phyloP scores from a whole-genome alignment of 129 eudicot genomes.

The Centella asiatica region DNA sequence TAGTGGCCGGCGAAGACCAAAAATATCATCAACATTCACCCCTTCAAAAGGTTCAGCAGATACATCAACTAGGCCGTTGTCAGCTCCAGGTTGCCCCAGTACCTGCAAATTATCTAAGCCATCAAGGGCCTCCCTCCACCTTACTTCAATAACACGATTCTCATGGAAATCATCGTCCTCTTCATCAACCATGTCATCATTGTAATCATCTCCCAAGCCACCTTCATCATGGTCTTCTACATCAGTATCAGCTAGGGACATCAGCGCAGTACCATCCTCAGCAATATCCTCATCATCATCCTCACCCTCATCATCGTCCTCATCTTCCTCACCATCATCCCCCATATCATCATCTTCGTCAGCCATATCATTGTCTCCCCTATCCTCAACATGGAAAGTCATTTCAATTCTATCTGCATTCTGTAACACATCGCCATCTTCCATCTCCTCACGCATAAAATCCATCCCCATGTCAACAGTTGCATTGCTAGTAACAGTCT shows the following conservation, averaged over 20 bases:
- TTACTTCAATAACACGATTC: slow-evolving; percentile 87
- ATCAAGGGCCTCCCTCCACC: slow-evolving; percentile 98
- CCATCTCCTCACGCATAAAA: slow-evolving; percentile 68
- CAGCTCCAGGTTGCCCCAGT: slow-evolving; percentile 76
- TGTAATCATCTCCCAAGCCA: slow-evolving; percentile 85
- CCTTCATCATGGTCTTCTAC: slow-evolving; percentile 90
- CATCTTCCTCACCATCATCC: slow-evolving; percentile 81
- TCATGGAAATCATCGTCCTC: slow-evolving; percentile 96
- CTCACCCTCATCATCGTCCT: slow-evolving; percentile 79
- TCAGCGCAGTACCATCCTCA: slow-evolving; percentile 74
- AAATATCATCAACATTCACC: slow-evolving; percentile 89
- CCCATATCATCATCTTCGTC: slow-evolving; percentile 98
- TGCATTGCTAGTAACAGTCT: slow-evolving; percentile 22
- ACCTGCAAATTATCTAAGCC: slow-evolving; percentile 73
- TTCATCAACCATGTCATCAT: slow-evolving; percentile 94
- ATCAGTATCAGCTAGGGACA: slow-evolving; percentile 96
- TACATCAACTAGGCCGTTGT: slow-evolving; percentile 64
- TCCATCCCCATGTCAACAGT: slow-evolving; percentile 44
- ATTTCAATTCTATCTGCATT: slow-evolving; percentile 58
- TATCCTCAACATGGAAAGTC: slow-evolving; percentile 77
- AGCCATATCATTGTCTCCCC: slow-evolving; percentile 67
- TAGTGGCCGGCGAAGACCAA: slow-evolving; percentile 65
- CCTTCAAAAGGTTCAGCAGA: slow-evolving; percentile 92
- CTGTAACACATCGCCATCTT: slow-evolving; percentile 46
- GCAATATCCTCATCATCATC: slow-evolving; percentile 94